Base-by-base conservation (phyloP, 2,329 filamentous ascomycete species). In the Clonostachys byssicola region DNA sequence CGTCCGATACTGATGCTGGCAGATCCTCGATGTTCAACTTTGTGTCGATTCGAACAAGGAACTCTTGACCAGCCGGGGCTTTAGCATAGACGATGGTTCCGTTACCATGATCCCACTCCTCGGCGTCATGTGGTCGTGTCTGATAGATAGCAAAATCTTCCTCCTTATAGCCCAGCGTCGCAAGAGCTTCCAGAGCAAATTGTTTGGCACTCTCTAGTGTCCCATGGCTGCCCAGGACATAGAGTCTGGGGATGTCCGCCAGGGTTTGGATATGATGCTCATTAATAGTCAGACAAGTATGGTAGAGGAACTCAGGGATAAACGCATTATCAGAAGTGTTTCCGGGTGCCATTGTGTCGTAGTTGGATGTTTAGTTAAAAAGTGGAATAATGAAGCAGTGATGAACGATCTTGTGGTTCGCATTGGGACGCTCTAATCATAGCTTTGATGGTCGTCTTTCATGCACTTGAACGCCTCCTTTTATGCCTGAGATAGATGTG, bases 191-290 rank as follows among this genome's bases (percentile, higher is more conserved):
- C 34, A 49, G 47, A 14, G 68, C 60, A 34, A 64, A 71, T 3
- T 48, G 46, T 49, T 72, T 71, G 13, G 71, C 69, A 1, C 64
- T 60, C 4, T 54, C 42, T 6, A 71, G 52, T 14, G 58, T 57
- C 5, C 61, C 63, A 47, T 65, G 68, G 0, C 70, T 72, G 44
- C 61, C 66, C 1, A 72, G 64, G 14, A 71, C 60, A 52, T 64
- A 66, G 40, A 61, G 58, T 4, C 54, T 56, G 14, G 55, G 60
- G 12, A 51, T 59, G n/a, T 54, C 55, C 17, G 58, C 60, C 0
- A 55, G 59, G 2, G 59, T 54, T 30, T 60, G 55, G 9, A 48
- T 43, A 20, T 54, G 49, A 43, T 57, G 57, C 45, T 62, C 53
- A 42, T 55, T 54, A n/a, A 68, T 61, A 0, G 61, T 67, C n/a